Evolutionary conservation across 2,329 filamentous ascomycete genomes (phyloP).

Genomic region (Tetracladium maxilliforme): DNA sequence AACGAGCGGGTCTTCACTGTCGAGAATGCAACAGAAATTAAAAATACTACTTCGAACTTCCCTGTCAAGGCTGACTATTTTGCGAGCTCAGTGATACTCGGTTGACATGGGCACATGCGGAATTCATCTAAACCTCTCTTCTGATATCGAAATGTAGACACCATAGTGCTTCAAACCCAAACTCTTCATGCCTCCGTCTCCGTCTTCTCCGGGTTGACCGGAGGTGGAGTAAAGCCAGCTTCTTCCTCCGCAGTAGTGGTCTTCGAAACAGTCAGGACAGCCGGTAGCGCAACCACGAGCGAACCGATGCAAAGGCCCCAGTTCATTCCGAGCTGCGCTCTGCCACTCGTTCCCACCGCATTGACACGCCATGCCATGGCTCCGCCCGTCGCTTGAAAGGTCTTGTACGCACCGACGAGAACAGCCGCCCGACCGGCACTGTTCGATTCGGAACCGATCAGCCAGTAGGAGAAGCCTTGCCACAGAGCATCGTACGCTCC

Average conservation of each 20-base stretch:
- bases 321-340: conserved; percentile 27
- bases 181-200: too few relatives aligned
- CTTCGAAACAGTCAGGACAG: conserved; percentile 22
- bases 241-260: conserved; percentile 10
- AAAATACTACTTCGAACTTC: too few relatives aligned
- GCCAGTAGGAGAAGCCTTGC: conserved; percentile 52
- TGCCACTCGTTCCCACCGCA: conserved; percentile 17
- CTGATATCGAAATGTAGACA: too few relatives aligned
- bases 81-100: too few relatives aligned
- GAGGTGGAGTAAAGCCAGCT: too few relatives aligned
- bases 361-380: conserved; percentile 30
- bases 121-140: too few relatives aligned
- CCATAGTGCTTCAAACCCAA: too few relatives aligned
- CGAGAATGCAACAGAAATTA: too few relatives aligned
- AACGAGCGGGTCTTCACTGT: too few relatives aligned
- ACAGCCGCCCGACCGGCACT: conserved; percentile 23
- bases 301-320: conserved; percentile 29
- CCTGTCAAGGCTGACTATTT: too few relatives aligned
- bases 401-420: conserved; percentile 30
- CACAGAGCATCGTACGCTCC: conserved; percentile 53
- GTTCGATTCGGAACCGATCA: conserved; percentile 29
- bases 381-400: conserved; percentile 24
- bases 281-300: conserved; percentile 23
- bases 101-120: too few relatives aligned
- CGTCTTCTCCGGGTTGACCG: too few relatives aligned